A percentile compares a stretch with the other conserved stretches of the same genome.
These are phyloP conservation scores for Trichomonas gallinae DNA, from an alignment of 208 protist genomes.

Conservation along the genomic window DNA sequence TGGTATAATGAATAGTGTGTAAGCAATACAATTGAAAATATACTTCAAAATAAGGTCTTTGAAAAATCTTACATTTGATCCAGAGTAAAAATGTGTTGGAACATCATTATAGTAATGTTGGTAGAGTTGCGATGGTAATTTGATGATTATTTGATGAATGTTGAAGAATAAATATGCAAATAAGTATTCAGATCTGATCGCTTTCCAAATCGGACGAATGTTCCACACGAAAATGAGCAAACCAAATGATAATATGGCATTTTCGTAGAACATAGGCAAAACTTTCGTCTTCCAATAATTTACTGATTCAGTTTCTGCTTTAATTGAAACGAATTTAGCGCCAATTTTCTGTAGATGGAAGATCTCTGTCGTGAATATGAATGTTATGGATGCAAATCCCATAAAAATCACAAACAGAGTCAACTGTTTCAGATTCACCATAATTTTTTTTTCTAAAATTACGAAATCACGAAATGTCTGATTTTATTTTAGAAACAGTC, in stretches of 20 bases:
- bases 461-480: too few species aligned
- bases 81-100: background rate
- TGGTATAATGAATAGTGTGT: background rate
- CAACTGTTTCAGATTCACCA: background rate
- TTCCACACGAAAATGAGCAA: background rate
- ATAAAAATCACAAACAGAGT: background rate
- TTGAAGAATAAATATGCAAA: background rate
- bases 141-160: background rate
- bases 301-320: background rate
- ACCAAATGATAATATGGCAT: background rate
- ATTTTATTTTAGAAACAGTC: too few species aligned
- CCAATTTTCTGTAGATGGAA: background rate
- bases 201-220: background rate
- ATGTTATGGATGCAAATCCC: background rate
- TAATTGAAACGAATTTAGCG: background rate
- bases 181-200: background rate
- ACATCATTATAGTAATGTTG: background rate
- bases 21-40: background rate
- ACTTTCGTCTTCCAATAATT: background rate
- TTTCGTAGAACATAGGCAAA: background rate
- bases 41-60: background rate
- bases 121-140: background rate
- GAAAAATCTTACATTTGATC: background rate
- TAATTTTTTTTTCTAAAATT: background rate
- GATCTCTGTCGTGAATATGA: background rate